Conservation (phyloP, 345 rosid species). For the Eutrema yunnanense region DNA sequence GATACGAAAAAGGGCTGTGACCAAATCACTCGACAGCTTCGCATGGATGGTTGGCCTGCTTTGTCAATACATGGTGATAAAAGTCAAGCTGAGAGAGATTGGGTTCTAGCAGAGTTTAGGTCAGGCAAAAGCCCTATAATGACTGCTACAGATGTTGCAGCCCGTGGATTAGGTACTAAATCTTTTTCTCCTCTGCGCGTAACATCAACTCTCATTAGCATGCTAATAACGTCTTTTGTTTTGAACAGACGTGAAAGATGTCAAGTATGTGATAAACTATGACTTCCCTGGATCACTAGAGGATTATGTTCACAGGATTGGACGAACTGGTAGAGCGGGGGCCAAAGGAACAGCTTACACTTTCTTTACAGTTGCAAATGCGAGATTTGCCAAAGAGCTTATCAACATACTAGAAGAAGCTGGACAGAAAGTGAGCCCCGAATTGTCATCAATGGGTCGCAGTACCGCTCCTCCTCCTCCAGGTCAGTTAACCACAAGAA, state of each 20-base stretch:
- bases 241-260: slow-evolving; percentile 90
- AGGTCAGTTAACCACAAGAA: slow-evolving; percentile 42
- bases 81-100: slow-evolving; percentile 99
- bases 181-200: not conserved
- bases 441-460: slow-evolving; percentile 93
- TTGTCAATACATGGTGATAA: slow-evolving; percentile 98
- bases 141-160: slow-evolving; percentile 99
- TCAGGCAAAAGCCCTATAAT: slow-evolving; percentile 98
- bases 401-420: slow-evolving; percentile 89
- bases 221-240: slow-evolving; percentile 11
- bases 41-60: slow-evolving; percentile 99
- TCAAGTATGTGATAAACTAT: slow-evolving; percentile 88
- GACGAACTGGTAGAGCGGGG: slow-evolving; percentile 98
- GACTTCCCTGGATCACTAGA: slow-evolving; percentile 99
- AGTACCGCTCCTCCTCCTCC: slow-evolving; percentile 86
- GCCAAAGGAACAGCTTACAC: slow-evolving; percentile 99
- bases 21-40: slow-evolving; percentile 95
- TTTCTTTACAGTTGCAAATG: slow-evolving; percentile 95
- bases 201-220: not conserved
- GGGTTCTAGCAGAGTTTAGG: slow-evolving; percentile 99
- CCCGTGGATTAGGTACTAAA: slow-evolving; percentile 90
- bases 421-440: slow-evolving; percentile 87
- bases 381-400: slow-evolving; percentile 93
- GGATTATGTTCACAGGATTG: slow-evolving; percentile 97
- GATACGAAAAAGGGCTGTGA: slow-evolving; percentile 99